Evolutionary conservation across 1,284 basidiomycete genomes (phyloP).

Genomic region (Ustilago sp.): DNA sequence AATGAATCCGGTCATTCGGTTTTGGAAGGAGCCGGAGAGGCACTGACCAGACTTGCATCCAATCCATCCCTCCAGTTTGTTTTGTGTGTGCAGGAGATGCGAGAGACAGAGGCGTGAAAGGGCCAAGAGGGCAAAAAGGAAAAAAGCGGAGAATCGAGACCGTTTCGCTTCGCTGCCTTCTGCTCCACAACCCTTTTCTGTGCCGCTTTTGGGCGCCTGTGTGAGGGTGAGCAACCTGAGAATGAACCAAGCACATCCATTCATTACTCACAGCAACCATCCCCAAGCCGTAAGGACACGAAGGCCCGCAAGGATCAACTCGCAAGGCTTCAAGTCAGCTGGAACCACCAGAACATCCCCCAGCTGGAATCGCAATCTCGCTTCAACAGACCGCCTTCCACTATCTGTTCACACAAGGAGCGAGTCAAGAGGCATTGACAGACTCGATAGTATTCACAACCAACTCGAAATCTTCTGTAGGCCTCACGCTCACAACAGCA

Average conservation of each 20-base stretch:
- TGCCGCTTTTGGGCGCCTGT: neutral
- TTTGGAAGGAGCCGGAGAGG: neutral
- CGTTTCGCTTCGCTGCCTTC: neutral
- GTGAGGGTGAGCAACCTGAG: neutral
- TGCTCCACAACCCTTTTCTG: neutral
- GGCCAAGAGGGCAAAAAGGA: neutral
- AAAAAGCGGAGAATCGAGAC: neutral
- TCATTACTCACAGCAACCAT: neutral
- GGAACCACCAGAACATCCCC: too few relatives aligned
- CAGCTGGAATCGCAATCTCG: too few relatives aligned
- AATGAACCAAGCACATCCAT: neutral
- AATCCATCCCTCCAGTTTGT: neutral
- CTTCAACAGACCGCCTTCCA: too few relatives aligned
- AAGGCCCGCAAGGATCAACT: neutral
- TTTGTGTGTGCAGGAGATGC: neutral
- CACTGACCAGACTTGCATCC: neutral
- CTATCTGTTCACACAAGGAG: too few relatives aligned
- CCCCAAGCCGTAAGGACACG: neutral
- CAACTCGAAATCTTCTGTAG: too few relatives aligned
- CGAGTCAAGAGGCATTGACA: too few relatives aligned
- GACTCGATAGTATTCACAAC: too few relatives aligned
- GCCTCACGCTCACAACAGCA: neutral
- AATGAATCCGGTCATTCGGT: slow-evolving; percentile 3
- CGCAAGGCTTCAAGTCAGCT: neutral
- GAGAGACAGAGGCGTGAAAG: neutral